These are phyloP conservation scores for Camellia lanceoleosa DNA, from an alignment of 148 eudicot species.

Conservation along the genomic window DNA sequence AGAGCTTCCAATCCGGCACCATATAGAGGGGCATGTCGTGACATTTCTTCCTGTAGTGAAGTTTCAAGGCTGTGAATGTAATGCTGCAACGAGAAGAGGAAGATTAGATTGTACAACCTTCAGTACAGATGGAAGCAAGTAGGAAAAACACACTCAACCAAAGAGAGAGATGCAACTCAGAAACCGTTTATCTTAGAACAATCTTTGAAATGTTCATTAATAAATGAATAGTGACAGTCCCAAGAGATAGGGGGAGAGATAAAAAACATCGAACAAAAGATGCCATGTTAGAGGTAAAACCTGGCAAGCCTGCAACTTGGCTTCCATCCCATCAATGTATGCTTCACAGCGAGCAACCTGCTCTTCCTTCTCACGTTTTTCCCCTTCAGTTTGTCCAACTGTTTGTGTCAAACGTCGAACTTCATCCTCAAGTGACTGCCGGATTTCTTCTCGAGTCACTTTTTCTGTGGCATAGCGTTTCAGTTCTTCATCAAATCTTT, in stretches of 20 bases:
- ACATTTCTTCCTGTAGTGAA: constrained; percentile 91
- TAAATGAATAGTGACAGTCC: not conserved
- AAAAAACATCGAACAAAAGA: constrained; percentile 4
- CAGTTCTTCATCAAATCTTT: constrained; percentile 89
- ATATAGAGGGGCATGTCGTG: constrained; percentile 90
- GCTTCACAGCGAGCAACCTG: constrained; percentile 95
- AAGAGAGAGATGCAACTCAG: too few species aligned
- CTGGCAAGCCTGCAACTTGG: constrained; percentile 90
- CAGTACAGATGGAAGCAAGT: not conserved
- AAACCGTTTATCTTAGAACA: not conserved
- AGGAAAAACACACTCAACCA: not conserved
- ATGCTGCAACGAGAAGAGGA: constrained; percentile 55
- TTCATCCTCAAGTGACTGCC: constrained; percentile 92
- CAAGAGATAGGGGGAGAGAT: not conserved
- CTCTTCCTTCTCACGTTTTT: constrained; percentile 95
- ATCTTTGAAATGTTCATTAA: not conserved
- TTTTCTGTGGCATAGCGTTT: constrained; percentile 93
- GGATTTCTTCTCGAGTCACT: constrained; percentile 68
- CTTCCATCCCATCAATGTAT: constrained; percentile 86
- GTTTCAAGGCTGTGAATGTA: constrained; percentile 73
- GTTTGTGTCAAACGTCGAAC: constrained; percentile 84
- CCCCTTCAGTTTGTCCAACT: constrained; percentile 93
- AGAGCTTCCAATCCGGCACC: constrained; percentile 90
- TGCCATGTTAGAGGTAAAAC: constrained; percentile 25
- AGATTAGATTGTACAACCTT: constrained; percentile 4